Base-by-base conservation (phyloP, 768 basidiomycete genomes). In the Trametopsis cervina region DNA sequence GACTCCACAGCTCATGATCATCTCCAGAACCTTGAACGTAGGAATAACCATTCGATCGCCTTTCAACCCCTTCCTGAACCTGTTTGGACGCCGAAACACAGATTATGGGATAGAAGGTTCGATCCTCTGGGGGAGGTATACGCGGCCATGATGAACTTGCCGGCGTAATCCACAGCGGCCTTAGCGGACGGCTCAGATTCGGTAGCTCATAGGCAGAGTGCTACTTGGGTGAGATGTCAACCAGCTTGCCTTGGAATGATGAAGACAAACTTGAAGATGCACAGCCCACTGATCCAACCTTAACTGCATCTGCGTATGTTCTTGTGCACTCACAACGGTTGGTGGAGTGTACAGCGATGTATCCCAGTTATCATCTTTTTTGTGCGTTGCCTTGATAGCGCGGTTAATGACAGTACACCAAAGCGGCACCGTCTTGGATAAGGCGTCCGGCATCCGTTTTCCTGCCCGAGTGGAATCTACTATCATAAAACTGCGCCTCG, bases 21-120 rank as follows among this genome's bases (percentile, higher is more conserved):
- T 97, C 95, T 0, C 93, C 95, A 0, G 88, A 89, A 1, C 95
- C 95, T 63, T 95, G 93, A 6, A 97, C 78, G 61, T 97, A 97
- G 18, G 81, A 71, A 60, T 83, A 96, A 0, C 88, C 89, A n/a
- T 70, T 65, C 7, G 69, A 54, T 0, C 84, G 76, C 18, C 85
- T 70, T 50, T 86, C 83, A 1, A 76, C 47, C 5, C 80, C 81
- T 2, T 80, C 77, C 4, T 68, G 59, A 4, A 84, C 71, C 53
- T 80, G 81, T 54, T 78, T 80, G 3, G 91, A 94, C 2, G 94
- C 92, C 2, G 89, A 92, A 10, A 93, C 66, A 62, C 92, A 96
- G 22, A 98, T 69, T 47, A 97, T 62, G 0, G 94, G 88, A 57
- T 71, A 68, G 63, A 77, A 89, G 13, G 51, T 17, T n/a, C 54